Base-by-base conservation (phyloP, 1,284 basidiomycete species). In the Microbotryum violaceum region DNA sequence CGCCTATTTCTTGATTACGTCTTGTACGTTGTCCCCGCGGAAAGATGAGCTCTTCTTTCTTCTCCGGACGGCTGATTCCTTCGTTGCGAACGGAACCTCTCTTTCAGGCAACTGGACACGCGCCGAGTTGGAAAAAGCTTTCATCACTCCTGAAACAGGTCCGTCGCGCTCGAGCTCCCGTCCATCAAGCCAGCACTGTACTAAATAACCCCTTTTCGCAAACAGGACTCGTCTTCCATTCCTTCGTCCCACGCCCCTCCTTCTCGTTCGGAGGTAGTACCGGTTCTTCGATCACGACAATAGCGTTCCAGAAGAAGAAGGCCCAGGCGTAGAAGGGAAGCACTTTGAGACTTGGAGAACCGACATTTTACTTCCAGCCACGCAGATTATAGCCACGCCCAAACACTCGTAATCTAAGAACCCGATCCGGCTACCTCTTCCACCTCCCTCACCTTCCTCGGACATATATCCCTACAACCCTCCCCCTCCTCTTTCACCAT, bases 71-170 rank as follows among this genome's bases (percentile, higher is more conserved):
- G 54, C 18, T 49, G 47, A 61, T 48, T 33, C 27, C 1, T 42
- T 42, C 37, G 9, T 42, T 56, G 50, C 31, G 44, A 21, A n/a
- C 4, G 18, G 31, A 9, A 10, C 2, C n/a, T 6, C n/a, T 48
- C 7, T 62, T 88, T 85, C 87, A 8, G 93, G 91, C 73, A 94
- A 94, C 73, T 94, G 91, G 72, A 94, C 91, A 0, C 84, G 89
- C 68, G 82, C 85, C 0, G 91, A 94, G 72, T 75, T 94, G 46
- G 82, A 79, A 64, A 70, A 76, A 2, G 80, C 75, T 52, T 91
- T 92, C 70, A 76, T 75, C 4, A 78, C 74, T 2, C 69, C 74
- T 10, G 79, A 77, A 12, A 82, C 82, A 14, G 79, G 80, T 14
- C 72, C 54, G 61, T 45, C 27, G n/a, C 89, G 29, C 62, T 72